A percentile compares a stretch with the other conserved stretches of the same genome.
phyloP scores from a whole-genome alignment of 2,329 filamentous ascomycete genomes.

The Bipolaris oryzae region DNA sequence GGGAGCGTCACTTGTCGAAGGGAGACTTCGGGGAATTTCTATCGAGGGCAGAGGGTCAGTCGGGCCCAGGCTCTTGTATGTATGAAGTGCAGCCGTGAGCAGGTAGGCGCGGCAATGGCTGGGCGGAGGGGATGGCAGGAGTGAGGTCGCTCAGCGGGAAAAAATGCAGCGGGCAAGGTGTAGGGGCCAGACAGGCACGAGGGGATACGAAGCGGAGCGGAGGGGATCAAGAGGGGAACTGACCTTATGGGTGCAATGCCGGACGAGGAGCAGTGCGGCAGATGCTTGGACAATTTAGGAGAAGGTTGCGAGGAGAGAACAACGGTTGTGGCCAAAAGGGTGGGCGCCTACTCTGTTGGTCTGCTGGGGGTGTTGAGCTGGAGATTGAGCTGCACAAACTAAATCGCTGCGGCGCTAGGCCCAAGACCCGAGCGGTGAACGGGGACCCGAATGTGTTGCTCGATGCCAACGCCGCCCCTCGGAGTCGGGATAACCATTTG shows the following conservation, averaged over 20 bases:
- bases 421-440: slow-evolving; percentile 38
- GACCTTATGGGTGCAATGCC: slow-evolving; percentile 38
- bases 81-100: slow-evolving; percentile 2
- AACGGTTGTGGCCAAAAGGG: slow-evolving; percentile 37
- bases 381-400: slow-evolving; percentile 31
- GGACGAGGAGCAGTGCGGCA: slow-evolving; percentile 23
- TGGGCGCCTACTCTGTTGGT: slow-evolving; percentile 24
- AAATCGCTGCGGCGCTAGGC: slow-evolving; percentile 33
- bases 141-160: slow-evolving; percentile 2
- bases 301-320: slow-evolving; percentile 33
- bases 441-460: slow-evolving; percentile 37
- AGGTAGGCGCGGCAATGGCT: slow-evolving; percentile 1
- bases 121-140: background rate
- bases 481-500: slow-evolving; percentile 2
- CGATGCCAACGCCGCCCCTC: slow-evolving; percentile 7
- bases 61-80: slow-evolving; percentile 5
- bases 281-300: slow-evolving; percentile 34
- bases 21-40: slow-evolving; percentile 14
- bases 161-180: slow-evolving; percentile 26
- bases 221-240: slow-evolving; percentile 20
- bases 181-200: slow-evolving; percentile 17
- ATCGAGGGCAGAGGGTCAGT: slow-evolving; percentile 23
- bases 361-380: slow-evolving; percentile 40
- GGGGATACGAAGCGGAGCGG: slow-evolving; percentile 16
- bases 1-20: slow-evolving; percentile 27